phyloP scores from a whole-genome alignment of 2,329 filamentous ascomycete species.

The Arachnopeziza araneosa region DNA sequence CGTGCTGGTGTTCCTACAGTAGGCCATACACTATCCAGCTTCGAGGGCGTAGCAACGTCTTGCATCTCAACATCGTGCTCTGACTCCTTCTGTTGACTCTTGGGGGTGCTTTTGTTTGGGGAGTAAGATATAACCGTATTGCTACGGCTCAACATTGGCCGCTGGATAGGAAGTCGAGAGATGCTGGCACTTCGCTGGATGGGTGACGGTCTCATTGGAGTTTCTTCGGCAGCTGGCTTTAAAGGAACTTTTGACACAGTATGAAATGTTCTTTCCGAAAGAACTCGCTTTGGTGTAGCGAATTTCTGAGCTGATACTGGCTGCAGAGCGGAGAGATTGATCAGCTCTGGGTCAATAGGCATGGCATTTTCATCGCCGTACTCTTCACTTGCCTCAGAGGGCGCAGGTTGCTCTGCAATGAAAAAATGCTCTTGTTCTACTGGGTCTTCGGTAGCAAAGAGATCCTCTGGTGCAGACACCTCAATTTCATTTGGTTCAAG shows the following conservation, averaged over 20 bases:
- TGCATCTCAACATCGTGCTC: constrained; percentile 11
- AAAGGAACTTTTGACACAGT: constrained; percentile 75
- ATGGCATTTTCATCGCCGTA: constrained; percentile 62
- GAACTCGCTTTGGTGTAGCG: constrained; percentile 25
- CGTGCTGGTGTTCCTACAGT: constrained; percentile 49
- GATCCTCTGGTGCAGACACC: constrained; percentile 4
- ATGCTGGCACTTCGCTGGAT: constrained; percentile 38
- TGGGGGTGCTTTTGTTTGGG: constrained; percentile 37
- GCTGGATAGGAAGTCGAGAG: constrained; percentile 37
- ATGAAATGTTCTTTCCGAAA: constrained; percentile 46
- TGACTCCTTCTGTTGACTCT: constrained; percentile 2
- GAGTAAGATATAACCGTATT: constrained; percentile 51
- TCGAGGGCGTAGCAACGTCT: constrained; percentile 30
- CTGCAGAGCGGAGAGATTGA: constrained; percentile 16
- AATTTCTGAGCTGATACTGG: constrained; percentile 8
- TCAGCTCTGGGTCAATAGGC: constrained; percentile 43
- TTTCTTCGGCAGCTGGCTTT: constrained; percentile 54
- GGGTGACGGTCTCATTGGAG: constrained; percentile 34
- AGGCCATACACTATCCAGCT: constrained; percentile 51
- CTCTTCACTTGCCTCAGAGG: constrained; percentile 59
- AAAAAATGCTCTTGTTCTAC: background rate
- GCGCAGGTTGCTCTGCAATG: constrained; percentile 36
- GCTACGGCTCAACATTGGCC: constrained; percentile 41
- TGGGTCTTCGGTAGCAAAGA: constrained; percentile 3
- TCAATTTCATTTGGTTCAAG: constrained; percentile 36